These are phyloP conservation scores for Sordaria brevicollis DNA, from an alignment of 495 filamentous ascomycete species.

Conservation along the genomic window DNA sequence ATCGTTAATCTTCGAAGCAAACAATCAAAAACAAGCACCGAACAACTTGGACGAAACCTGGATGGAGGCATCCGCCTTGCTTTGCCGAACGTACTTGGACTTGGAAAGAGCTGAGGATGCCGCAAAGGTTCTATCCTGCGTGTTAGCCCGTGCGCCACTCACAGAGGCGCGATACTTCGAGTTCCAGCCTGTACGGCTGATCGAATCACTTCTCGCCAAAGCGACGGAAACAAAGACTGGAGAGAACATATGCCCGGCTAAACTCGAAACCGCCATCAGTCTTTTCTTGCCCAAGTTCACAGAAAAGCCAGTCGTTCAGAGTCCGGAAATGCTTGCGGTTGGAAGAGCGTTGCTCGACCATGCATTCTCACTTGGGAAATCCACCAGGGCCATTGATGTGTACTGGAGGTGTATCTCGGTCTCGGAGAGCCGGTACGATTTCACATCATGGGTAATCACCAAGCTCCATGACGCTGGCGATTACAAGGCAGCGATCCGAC, in stretches of 20 bases:
- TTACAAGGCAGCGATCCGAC: slow-evolving; percentile 20
- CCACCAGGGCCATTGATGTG: slow-evolving; percentile 12
- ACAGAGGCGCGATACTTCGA: slow-evolving; percentile 23
- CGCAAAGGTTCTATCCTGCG: slow-evolving; percentile 16
- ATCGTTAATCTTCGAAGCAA: slow-evolving; percentile 11
- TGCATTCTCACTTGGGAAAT: slow-evolving; percentile 10
- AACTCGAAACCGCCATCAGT: slow-evolving; percentile 16
- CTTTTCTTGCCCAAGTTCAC: slow-evolving; percentile 28
- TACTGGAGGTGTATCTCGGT: slow-evolving; percentile 20
- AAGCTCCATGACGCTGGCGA: slow-evolving; percentile 14
- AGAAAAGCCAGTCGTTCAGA: slow-evolving; percentile 6
- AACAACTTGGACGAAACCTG: slow-evolving; percentile 13
- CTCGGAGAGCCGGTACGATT: slow-evolving; percentile 1
- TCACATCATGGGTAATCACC: slow-evolving; percentile 19
- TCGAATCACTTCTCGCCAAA: slow-evolving; percentile 17
- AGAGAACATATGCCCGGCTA: neutral
- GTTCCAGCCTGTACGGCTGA: slow-evolving; percentile 22
- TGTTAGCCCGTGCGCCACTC: slow-evolving; percentile 19
- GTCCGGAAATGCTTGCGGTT: slow-evolving; percentile 10
- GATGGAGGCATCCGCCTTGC: slow-evolving; percentile 22
- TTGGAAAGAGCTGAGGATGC: slow-evolving; percentile 20
- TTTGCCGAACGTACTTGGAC: slow-evolving; percentile 27
- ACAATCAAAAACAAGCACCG: slow-evolving; percentile 7
- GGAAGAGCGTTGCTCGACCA: slow-evolving; percentile 22
- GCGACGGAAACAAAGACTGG: neutral